Conservation (phyloP, 1,139 yeast genomes). For the Geotrichum reessii region DNA sequence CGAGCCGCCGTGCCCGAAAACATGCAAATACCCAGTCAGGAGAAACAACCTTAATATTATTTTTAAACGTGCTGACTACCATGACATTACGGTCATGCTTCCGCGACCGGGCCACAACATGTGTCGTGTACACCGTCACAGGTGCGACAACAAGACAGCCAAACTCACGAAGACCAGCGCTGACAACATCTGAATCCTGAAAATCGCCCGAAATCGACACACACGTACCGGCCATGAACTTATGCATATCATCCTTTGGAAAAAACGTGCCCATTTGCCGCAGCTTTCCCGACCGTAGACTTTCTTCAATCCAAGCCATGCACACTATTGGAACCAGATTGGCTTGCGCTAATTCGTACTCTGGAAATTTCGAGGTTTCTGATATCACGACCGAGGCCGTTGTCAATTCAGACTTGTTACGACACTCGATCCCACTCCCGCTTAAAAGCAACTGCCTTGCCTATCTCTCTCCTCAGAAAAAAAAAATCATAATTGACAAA, state of each 20-base stretch:
- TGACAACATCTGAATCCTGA: conserved; percentile 64
- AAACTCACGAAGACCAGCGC: conserved; percentile 58
- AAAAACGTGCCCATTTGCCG: conserved; percentile 18
- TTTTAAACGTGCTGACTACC: conserved; percentile 24
- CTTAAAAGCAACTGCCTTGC: background rate
- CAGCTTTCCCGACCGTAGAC: conserved; percentile 42
- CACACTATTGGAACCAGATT: conserved; percentile 66
- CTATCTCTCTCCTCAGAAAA: background rate
- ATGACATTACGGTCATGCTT: conserved; percentile 40
- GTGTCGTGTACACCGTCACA: conserved; percentile 70
- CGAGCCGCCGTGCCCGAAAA: conserved; percentile 45
- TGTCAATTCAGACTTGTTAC: background rate
- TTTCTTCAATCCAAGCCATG: conserved; percentile 56
- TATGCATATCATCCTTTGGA: background rate
- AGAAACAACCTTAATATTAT: conserved; percentile 50
- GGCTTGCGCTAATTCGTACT: conserved; percentile 47
- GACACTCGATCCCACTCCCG: background rate
- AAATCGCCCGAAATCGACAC: conserved; percentile 49
- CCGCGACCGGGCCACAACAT: conserved; percentile 55
- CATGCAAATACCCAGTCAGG: conserved; percentile 73
- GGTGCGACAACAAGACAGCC: conserved; percentile 41
- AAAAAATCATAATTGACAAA: background rate
- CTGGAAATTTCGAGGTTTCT: conserved; percentile 48
- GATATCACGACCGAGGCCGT: conserved; percentile 50
- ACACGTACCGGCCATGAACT: conserved; percentile 32